Conservation (phyloP, 2,329 filamentous ascomycete species). For the Fusarium citri region DNA sequence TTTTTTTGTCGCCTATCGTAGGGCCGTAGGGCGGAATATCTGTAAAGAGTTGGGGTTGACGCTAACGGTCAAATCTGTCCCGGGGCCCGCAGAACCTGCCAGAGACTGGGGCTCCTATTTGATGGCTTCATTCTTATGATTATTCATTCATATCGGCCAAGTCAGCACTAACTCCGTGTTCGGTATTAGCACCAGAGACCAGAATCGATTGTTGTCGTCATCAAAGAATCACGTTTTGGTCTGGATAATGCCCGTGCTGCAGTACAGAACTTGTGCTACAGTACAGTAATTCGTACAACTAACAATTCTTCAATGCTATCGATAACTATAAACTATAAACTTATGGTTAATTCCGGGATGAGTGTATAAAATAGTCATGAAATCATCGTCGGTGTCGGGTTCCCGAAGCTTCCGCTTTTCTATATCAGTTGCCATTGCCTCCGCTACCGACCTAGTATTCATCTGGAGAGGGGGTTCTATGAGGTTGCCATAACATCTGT, state of each 20-base stretch:
- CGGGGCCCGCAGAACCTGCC: background rate
- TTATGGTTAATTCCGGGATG: constrained; percentile 10
- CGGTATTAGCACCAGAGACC: constrained; percentile 9
- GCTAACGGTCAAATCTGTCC: background rate
- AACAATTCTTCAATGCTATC: background rate
- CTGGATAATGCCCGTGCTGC: background rate
- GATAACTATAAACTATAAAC: constrained; percentile 23
- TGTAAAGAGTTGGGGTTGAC: constrained; percentile 1
- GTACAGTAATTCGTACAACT: background rate
- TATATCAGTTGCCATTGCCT: background rate
- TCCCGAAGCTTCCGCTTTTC: constrained; percentile 21
- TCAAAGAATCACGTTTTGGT: constrained; percentile 22
- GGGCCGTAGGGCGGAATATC: constrained; percentile 8
- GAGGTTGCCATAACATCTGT: background rate
- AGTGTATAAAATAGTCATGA: background rate
- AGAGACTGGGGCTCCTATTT: constrained; percentile 5
- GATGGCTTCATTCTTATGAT: constrained; percentile 13
- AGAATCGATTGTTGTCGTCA: constrained; percentile 27
- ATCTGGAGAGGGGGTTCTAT: constrained; percentile 7
- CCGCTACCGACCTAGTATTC: background rate
- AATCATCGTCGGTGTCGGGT: background rate
- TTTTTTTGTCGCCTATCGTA: constrained; percentile 6
- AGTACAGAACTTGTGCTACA: background rate
- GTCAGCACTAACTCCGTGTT: constrained; percentile 37
- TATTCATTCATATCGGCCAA: constrained; percentile 16